These are phyloP conservation scores for Gomphus sp. DNA, from an alignment of 1,284 basidiomycete genomes.

Conservation along the genomic window DNA sequence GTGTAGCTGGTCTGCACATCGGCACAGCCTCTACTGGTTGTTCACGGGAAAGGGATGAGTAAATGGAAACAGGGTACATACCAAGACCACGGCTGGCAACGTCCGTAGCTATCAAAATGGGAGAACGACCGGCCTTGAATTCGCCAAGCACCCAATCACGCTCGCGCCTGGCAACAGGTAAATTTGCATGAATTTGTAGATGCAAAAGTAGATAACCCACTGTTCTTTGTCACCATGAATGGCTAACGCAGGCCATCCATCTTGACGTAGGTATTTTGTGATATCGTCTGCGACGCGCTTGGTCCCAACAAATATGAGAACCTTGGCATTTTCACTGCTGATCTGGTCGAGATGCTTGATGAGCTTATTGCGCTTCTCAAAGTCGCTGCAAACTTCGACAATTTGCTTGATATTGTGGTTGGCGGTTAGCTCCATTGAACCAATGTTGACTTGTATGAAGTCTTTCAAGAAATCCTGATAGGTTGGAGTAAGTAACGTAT, in stretches of 20 bases:
- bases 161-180: slow-evolving; percentile 59
- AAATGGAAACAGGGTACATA: slow-evolving; percentile 55
- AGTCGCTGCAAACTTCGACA: slow-evolving; percentile 95
- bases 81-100: slow-evolving; percentile 99
- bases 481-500: not conserved
- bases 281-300: slow-evolving; percentile 98
- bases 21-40: slow-evolving; percentile 3
- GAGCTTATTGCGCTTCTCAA: slow-evolving; percentile 93
- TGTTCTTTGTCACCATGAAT: slow-evolving; percentile 99
- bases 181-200: slow-evolving; percentile 12
- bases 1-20: not conserved
- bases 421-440: slow-evolving; percentile 96
- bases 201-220: slow-evolving; percentile 34
- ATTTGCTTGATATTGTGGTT: slow-evolving; percentile 98
- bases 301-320: slow-evolving; percentile 96
- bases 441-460: slow-evolving; percentile 98
- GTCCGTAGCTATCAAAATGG: slow-evolving; percentile 96
- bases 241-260: slow-evolving; percentile 97
- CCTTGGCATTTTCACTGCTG: slow-evolving; percentile 94
- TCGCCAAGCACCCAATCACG: slow-evolving; percentile 98
- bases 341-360: slow-evolving; percentile 98
- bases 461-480: slow-evolving; percentile 87
- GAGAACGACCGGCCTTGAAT: slow-evolving; percentile 96
- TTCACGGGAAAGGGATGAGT: slow-evolving; percentile 2
- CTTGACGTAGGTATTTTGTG: slow-evolving; percentile 93